Evolutionary conservation across 306 rosid species (phyloP).

Genomic region (Abrus precatorius): DNA sequence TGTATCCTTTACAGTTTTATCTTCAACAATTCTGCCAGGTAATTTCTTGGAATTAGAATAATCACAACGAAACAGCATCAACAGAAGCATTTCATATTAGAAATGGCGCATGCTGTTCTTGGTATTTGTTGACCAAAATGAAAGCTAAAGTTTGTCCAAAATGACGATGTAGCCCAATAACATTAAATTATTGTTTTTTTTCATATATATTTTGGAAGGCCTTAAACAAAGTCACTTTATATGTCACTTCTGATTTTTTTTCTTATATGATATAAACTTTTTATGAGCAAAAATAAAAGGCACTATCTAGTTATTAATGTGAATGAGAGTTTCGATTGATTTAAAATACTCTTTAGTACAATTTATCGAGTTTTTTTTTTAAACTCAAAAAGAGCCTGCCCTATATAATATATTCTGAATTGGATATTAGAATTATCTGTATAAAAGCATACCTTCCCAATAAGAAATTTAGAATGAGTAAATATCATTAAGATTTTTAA

Average conservation of each 20-base stretch:
- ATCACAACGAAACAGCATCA: not conserved
- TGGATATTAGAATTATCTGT: too few relatives aligned
- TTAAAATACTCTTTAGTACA: too few relatives aligned
- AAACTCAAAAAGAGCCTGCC: too few relatives aligned
- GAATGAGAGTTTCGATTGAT: too few relatives aligned
- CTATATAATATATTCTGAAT: too few relatives aligned
- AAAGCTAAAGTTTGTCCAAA: not conserved
- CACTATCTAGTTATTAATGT: not conserved
- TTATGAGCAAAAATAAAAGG: not conserved
- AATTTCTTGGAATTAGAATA: too few relatives aligned
- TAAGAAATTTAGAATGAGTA: not conserved
- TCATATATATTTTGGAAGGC: not conserved
- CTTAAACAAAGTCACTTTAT: not conserved
- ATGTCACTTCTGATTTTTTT: too few relatives aligned
- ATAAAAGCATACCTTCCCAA: not conserved
- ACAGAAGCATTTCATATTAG: not conserved
- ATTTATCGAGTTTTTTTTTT: too few relatives aligned
- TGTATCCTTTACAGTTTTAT: too few relatives aligned
- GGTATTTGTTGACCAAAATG: too few relatives aligned
- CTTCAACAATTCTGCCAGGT: too few relatives aligned
- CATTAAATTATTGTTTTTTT: not conserved
- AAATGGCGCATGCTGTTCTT: not conserved
- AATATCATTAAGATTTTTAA: not conserved
- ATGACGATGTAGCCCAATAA: conserved; percentile 19
- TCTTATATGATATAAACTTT: not conserved